Conservation (phyloP, 345 rosid species). For the Noccaea bulbosa region DNA sequence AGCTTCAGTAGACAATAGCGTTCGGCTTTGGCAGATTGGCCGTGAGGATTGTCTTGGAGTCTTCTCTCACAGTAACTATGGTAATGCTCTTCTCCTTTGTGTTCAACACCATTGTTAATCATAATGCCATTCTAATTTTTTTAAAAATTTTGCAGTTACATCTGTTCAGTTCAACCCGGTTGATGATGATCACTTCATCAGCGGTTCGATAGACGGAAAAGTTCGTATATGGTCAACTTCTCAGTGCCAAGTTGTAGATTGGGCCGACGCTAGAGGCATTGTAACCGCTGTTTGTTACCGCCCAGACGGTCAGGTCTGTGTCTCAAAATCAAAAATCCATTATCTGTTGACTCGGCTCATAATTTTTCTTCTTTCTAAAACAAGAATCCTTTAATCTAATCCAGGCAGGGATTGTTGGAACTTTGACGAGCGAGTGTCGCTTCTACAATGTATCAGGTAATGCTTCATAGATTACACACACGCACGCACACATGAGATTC, state of each 20-base stretch:
- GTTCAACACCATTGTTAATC: slow-evolving; percentile 5
- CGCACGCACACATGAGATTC: background rate
- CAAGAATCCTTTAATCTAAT: background rate
- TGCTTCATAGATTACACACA: background rate
- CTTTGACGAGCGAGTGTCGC: slow-evolving; percentile 60
- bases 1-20: slow-evolving; percentile 75
- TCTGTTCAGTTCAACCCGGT: slow-evolving; percentile 83
- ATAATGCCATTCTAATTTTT: background rate
- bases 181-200: slow-evolving; percentile 73
- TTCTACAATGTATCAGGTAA: slow-evolving; percentile 63
- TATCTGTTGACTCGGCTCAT: background rate
- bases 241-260: slow-evolving; percentile 73
- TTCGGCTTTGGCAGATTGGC: slow-evolving; percentile 81
- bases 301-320: slow-evolving; percentile 82
- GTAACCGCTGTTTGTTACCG: slow-evolving; percentile 84
- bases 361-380: background rate
- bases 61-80: slow-evolving; percentile 79
- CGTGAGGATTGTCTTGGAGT: slow-evolving; percentile 57
- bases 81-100: slow-evolving; percentile 44
- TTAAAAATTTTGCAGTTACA: slow-evolving; percentile 60
- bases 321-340: slow-evolving; percentile 8
- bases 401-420: slow-evolving; percentile 61
- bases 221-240: slow-evolving; percentile 78
- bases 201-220: slow-evolving; percentile 89
- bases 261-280: slow-evolving; percentile 72